Conservation (phyloP, 1,284 basidiomycete species). For the Ganoderma multipileum region DNA sequence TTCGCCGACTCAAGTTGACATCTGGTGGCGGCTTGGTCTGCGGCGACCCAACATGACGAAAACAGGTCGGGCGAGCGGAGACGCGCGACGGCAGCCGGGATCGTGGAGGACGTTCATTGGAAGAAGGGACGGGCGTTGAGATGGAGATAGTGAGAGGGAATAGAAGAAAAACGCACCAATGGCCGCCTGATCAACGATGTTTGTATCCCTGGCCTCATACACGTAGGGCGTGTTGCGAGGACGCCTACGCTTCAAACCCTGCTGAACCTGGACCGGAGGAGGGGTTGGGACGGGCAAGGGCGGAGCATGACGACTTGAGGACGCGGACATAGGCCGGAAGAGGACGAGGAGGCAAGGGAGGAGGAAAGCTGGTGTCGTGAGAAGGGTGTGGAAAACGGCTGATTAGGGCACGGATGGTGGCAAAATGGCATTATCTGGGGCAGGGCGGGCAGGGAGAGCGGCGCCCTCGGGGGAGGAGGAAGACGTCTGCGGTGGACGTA, state of each 20-base stretch:
- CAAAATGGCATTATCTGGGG: slow-evolving; percentile 53
- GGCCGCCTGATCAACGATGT: slow-evolving; percentile 47
- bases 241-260: slow-evolving; percentile 40
- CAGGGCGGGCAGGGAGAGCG: slow-evolving; percentile 22
- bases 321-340: slow-evolving; percentile 42
- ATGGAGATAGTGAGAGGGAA: slow-evolving; percentile 9
- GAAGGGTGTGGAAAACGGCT: slow-evolving; percentile 9
- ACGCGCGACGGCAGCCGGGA: slow-evolving; percentile 7
- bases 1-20: slow-evolving; percentile 59
- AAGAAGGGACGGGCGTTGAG: slow-evolving; percentile 16
- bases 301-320: slow-evolving; percentile 37
- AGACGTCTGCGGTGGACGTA: slow-evolving; percentile 19
- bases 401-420: slow-evolving; percentile 31
- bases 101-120: slow-evolving; percentile 9
- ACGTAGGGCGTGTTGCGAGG: slow-evolving; percentile 20
- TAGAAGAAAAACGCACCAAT: slow-evolving; percentile 47
- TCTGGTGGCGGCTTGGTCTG: slow-evolving; percentile 42
- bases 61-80: slow-evolving; percentile 12
- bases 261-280: slow-evolving; percentile 34
- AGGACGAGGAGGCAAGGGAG: slow-evolving; percentile 27
- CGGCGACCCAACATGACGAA: background rate
- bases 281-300: slow-evolving; percentile 49
- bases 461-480: slow-evolving; percentile 24
- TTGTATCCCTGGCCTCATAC: slow-evolving; percentile 35
- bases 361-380: slow-evolving; percentile 23